Evolutionary conservation across 306 rosid species (phyloP).

Genomic region (Dalbergia oliveri): DNA sequence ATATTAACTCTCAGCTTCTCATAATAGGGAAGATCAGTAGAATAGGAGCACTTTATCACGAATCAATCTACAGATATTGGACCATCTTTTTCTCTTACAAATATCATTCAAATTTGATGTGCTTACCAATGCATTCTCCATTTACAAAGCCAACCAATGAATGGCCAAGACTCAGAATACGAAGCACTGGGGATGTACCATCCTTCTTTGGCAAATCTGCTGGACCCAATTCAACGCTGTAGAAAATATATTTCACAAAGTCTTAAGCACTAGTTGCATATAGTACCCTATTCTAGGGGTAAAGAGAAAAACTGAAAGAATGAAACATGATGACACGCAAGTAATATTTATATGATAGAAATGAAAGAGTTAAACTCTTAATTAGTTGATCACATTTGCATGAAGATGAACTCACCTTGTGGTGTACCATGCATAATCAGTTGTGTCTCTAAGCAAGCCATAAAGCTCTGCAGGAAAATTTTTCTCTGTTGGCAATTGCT

Average conservation of each 20-base stretch:
- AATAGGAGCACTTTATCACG: background rate
- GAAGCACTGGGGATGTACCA: slow-evolving; percentile 64
- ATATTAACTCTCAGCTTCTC: background rate
- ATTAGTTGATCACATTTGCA: background rate
- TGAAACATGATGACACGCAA: background rate
- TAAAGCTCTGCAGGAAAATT: slow-evolving; percentile 69
- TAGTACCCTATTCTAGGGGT: background rate
- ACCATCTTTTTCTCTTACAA: background rate
- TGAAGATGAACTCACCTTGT: slow-evolving; percentile 63
- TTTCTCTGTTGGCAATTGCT: slow-evolving; percentile 44
- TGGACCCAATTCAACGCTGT: slow-evolving; percentile 70
- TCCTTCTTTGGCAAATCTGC: slow-evolving; percentile 71
- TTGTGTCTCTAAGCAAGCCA: slow-evolving; percentile 67
- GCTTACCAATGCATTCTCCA: slow-evolving; percentile 81
- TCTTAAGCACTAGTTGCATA: slow-evolving; percentile 1
- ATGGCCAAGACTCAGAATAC: slow-evolving; percentile 81
- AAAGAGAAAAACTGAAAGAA: slow-evolving; percentile 1
- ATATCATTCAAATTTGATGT: slow-evolving; percentile 14
- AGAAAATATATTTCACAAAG: slow-evolving; percentile 22
- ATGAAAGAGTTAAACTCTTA: background rate
- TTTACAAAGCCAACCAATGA: slow-evolving; percentile 70
- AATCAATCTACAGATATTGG: background rate
- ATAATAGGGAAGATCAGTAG: background rate
- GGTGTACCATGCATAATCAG: slow-evolving; percentile 91
- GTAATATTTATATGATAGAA: background rate